Percentiles rank a stretch among this genome's conserved stretches.
These are phyloP conservation scores for Pelargonium hybrid DNA, from an alignment of 441 rosid genomes.

Conservation along the genomic window DNA sequence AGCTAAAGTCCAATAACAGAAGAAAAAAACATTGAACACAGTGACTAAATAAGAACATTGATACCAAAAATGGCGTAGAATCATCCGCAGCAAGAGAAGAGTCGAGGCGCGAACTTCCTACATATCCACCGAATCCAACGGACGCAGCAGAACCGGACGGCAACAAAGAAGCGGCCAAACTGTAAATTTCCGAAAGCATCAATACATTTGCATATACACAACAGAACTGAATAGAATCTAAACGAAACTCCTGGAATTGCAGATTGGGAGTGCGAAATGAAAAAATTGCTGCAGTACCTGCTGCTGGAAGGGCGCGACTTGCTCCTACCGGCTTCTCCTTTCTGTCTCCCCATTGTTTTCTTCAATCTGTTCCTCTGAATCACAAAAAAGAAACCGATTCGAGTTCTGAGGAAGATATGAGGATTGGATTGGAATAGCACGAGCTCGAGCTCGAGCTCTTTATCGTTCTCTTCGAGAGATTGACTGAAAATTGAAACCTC, in stretches of 20 bases:
- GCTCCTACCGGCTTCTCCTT: conserved; percentile 72
- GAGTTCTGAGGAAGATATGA: no score
- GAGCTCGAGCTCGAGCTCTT: not conserved
- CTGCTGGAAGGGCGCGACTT: conserved; percentile 97
- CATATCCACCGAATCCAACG: conserved; percentile 90
- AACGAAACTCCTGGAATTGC: no score
- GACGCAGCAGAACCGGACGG: conserved; percentile 54
- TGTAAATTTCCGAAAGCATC: conserved; percentile 19
- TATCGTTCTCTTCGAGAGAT: not conserved
- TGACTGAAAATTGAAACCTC: not conserved
- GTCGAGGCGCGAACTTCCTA: conserved; percentile 74
- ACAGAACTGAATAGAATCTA: not conserved
- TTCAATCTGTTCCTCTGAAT: no score
- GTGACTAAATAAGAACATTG: not conserved
- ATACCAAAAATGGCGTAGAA: conserved; percentile 39
- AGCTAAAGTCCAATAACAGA: not conserved
- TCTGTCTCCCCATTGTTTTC: conserved; percentile 57
- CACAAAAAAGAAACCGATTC: not conserved
- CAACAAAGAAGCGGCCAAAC: conserved; percentile 79
- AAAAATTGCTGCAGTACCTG: conserved; percentile 33
- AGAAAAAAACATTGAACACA: conserved; percentile 1
- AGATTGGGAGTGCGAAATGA: not conserved
- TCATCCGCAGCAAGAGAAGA: conserved; percentile 45
- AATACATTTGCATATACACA: not conserved
- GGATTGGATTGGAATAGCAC: no score